Evolutionary conservation across 2,329 filamentous ascomycete genomes (phyloP).

Genomic region (Calonectria pseudoturangicola): DNA sequence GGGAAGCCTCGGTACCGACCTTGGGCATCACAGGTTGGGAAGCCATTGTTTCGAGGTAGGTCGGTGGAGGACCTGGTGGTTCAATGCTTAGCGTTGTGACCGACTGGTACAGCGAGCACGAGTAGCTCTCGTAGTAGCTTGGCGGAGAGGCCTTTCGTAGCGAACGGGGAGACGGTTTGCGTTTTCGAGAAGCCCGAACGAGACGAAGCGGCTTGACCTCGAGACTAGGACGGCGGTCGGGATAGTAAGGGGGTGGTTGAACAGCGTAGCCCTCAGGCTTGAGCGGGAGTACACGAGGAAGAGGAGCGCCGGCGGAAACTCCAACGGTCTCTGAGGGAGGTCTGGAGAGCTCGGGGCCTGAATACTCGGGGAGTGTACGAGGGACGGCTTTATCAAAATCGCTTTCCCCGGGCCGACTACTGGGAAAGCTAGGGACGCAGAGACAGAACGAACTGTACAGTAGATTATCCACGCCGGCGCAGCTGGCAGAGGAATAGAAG

Average conservation of each 20-base stretch:
- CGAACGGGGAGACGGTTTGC: slow-evolving; percentile 11
- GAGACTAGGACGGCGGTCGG: slow-evolving; percentile 40
- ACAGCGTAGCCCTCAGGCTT: slow-evolving; percentile 45
- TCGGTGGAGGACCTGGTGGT: slow-evolving; percentile 41
- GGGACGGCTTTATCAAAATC: slow-evolving; percentile 24
- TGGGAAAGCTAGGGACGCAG: slow-evolving; percentile 46
- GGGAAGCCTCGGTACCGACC: slow-evolving; percentile 41
- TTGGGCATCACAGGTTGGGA: slow-evolving; percentile 45
- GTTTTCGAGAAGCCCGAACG: slow-evolving; percentile 45
- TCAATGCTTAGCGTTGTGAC: slow-evolving; percentile 46
- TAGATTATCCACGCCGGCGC: slow-evolving; percentile 49
- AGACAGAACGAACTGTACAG: slow-evolving; percentile 46
- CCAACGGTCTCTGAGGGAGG: slow-evolving; percentile 35
- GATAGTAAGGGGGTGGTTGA: slow-evolving; percentile 46
- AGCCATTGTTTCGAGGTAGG: slow-evolving; percentile 46
- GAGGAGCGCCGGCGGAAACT: slow-evolving; percentile 43
- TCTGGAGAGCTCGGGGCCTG: slow-evolving; percentile 41
- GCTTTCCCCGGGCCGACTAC: slow-evolving; percentile 45
- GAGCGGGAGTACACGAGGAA: slow-evolving; percentile 47
- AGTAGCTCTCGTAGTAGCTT: slow-evolving; percentile 45
- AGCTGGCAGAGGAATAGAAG: slow-evolving; percentile 38
- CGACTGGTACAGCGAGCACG: slow-evolving; percentile 41
- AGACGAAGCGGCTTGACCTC: slow-evolving; percentile 48
- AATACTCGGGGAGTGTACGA: slow-evolving; percentile 43
- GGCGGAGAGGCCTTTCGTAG: slow-evolving; percentile 36